Evolutionary conservation across 495 filamentous ascomycete genomes (phyloP).

Genomic region (Neurospora hispaniola): DNA sequence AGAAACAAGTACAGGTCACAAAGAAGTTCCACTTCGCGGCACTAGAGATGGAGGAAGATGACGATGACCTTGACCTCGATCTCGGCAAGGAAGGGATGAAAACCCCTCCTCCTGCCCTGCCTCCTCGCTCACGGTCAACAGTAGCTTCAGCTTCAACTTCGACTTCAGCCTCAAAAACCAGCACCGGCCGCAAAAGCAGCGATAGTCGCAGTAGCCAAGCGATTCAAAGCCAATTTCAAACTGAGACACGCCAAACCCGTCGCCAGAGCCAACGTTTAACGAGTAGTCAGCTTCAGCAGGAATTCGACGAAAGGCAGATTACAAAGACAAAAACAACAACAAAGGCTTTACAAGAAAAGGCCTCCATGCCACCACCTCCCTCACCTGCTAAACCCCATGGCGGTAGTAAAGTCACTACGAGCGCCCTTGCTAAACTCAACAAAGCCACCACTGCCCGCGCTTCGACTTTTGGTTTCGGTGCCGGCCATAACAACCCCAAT

Average conservation of each 20-base stretch:
- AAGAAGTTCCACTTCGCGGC: not conserved
- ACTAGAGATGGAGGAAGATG: not conserved
- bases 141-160: not conserved
- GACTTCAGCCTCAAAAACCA: not conserved
- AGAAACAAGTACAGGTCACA: not conserved
- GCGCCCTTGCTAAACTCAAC: slow-evolving; percentile 3
- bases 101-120: not conserved
- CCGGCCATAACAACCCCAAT: not conserved
- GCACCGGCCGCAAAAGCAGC: not conserved
- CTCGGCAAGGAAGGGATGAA: not conserved
- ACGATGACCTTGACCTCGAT: not conserved
- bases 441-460: not conserved
- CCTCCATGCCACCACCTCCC: not conserved
- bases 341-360: not conserved
- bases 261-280: slow-evolving; percentile 5
- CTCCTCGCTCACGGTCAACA: not conserved
- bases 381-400: not conserved
- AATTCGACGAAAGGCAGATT: not conserved
- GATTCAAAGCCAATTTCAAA: not conserved
- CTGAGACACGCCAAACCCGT: not conserved
- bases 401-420: not conserved
- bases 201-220: not conserved
- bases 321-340: not conserved
- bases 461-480: not conserved
- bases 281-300: not conserved